These are phyloP conservation scores for Amanita pseudoporphyria DNA, from an alignment of 768 basidiomycete genomes.

Conservation along the genomic window DNA sequence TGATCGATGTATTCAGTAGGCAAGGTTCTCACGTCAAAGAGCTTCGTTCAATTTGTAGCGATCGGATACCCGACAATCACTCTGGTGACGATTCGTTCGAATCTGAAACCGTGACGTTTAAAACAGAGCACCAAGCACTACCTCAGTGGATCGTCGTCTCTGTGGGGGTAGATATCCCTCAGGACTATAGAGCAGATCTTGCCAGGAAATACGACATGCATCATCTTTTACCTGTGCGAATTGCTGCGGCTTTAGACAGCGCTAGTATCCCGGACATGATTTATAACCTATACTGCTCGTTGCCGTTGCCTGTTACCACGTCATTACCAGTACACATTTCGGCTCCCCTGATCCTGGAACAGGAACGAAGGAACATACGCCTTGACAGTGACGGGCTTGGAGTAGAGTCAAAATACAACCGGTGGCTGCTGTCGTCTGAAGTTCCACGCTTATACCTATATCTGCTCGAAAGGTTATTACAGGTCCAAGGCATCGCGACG, in stretches of 20 bases:
- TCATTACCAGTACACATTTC: conserved; percentile 36
- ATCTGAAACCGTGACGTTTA: not conserved
- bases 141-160: conserved; percentile 1
- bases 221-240: conserved; percentile 21
- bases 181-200: not conserved
- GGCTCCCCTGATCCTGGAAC: conserved; percentile 36
- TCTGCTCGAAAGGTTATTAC: conserved; percentile 23
- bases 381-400: conserved; percentile 25
- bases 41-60: conserved; percentile 18
- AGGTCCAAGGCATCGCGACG: conserved; percentile 3
- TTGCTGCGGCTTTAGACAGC: conserved; percentile 20
- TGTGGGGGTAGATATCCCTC: not conserved
- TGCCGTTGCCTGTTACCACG: conserved; percentile 31
- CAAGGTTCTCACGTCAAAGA: not conserved
- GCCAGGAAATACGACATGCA: conserved; percentile 12
- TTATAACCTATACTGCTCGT: conserved; percentile 30
- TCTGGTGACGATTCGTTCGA: not conserved
- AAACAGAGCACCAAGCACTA: not conserved
- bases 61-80: conserved; percentile 7
- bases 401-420: conserved; percentile 29
- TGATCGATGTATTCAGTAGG: conserved; percentile 20
- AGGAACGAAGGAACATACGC: conserved; percentile 34
- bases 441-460: conserved; percentile 29
- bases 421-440: conserved; percentile 28
- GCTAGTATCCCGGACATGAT: conserved; percentile 1